Base-by-base conservation (phyloP, 495 filamentous ascomycete genomes). In the Talaromyces nanjingensis region DNA sequence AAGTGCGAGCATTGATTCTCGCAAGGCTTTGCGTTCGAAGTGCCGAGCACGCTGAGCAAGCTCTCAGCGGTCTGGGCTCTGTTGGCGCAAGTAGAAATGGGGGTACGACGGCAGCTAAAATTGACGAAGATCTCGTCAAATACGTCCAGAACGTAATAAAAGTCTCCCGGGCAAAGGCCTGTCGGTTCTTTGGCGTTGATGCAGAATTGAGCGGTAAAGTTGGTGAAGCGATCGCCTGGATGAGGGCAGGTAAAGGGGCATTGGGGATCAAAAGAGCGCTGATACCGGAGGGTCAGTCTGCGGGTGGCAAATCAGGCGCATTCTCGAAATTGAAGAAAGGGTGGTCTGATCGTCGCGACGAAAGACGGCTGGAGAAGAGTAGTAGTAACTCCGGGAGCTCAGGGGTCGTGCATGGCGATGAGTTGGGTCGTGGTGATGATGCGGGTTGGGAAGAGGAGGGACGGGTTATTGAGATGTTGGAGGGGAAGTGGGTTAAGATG, bases 171-270 rank as follows among this genome's bases (percentile, higher is more conserved):
- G 94, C 87, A 6, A 90, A 91, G 65, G 91, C 91, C 0, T 96
- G 91, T 70, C 84, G 93, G 31, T 96, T 97, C 72, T 89, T 97
- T 57, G 93, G 85, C 2, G 87, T 97, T 31, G 91, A 98, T 73
- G 88, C 93, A 2, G 94, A 98, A 67, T 67, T 92, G 12, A 84
- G 84, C 6, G 91, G 89, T 3, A 86, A 91, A 73, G 88, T 87
- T 4, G 94, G 92, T 0, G 86, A 86, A 64, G 94, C 80, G 0
- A 89, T 98, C 66, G 91, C 87, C 0, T 98, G 93, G 93, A 70
- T 96, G 56, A 75, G 81, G 16, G 91, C 86, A 49, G 91, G 86
- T 1, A 84, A 86, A 69, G 82, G 83, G 39, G 85, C 91, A 64
- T 73, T 97, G 24, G 91, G 90, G 0, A 73, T 91, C 39, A 64